A percentile compares a stretch with the other conserved stretches of the same genome.
phyloP scores from a whole-genome alignment of 2,329 filamentous ascomycete genomes.

The Rhexocercosporidium sp. region DNA sequence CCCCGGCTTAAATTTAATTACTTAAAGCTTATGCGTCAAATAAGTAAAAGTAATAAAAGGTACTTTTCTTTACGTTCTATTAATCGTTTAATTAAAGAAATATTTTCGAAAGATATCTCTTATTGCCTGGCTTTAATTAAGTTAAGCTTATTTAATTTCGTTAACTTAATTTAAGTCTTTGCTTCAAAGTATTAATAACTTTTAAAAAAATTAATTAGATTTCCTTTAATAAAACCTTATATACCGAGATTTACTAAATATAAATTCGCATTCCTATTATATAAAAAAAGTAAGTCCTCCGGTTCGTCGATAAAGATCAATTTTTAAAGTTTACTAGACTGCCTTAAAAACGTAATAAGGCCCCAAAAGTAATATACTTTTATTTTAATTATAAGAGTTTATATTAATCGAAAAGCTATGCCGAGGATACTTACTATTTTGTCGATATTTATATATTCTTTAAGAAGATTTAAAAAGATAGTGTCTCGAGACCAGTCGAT shows the following conservation, averaged over 20 bases:
- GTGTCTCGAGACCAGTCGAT: constrained; percentile 1
- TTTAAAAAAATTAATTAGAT: constrained; percentile 7
- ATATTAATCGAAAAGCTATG: background rate
- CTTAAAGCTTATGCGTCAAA: too few species aligned
- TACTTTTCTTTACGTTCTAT: constrained; percentile 12
- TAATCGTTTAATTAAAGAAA: constrained; percentile 16
- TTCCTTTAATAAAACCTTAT: constrained; percentile 18
- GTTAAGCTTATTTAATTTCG: constrained; percentile 9
- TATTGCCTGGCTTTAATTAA: constrained; percentile 8
- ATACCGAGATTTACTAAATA: constrained; percentile 16
- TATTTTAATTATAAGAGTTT: constrained; percentile 5
- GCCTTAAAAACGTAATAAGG: constrained; percentile 9
- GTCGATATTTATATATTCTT: background rate
- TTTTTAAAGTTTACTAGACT: constrained; percentile 7
- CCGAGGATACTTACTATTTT: background rate
- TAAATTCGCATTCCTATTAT: constrained; percentile 12
- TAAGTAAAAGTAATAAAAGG: constrained; percentile 16
- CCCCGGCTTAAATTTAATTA: too few species aligned
- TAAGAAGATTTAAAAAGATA: background rate
- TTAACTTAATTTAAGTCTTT: constrained; percentile 13
- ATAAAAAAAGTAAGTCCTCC: constrained; percentile 1
- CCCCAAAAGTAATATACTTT: constrained; percentile 12
- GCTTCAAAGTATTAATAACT: constrained; percentile 9
- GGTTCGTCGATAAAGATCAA: constrained; percentile 17
- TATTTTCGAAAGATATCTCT: constrained; percentile 15